phyloP scores from a whole-genome alignment of 345 rosid genomes.

The Salix purpurea region DNA sequence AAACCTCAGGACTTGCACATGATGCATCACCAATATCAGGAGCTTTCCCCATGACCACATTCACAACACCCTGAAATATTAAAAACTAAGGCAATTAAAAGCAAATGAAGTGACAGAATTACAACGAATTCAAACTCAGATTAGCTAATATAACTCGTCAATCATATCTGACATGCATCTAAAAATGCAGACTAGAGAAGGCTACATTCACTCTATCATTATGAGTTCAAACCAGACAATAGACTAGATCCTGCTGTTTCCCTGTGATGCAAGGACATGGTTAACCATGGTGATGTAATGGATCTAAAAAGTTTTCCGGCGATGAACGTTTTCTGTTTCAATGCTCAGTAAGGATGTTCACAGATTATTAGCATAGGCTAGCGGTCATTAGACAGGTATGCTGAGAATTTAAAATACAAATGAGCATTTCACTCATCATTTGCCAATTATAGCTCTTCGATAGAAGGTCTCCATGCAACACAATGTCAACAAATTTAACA shows the following conservation, averaged over 20 bases:
- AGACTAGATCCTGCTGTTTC: background rate
- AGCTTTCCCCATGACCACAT: slow-evolving; percentile 88
- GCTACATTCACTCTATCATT: background rate
- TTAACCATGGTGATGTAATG: background rate
- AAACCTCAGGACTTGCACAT: slow-evolving; percentile 74
- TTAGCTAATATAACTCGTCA: background rate
- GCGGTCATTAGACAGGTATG: background rate
- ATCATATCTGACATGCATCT: background rate
- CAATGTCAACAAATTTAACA: background rate
- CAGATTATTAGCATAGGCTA: background rate
- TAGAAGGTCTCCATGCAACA: background rate
- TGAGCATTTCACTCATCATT: background rate
- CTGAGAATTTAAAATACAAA: background rate
- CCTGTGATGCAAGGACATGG: background rate
- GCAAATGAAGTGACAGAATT: slow-evolving; percentile 1
- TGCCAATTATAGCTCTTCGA: background rate
- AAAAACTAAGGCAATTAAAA: slow-evolving; percentile 12
- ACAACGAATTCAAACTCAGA: background rate
- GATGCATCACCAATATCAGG: slow-evolving; percentile 82
- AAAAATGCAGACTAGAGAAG: background rate
- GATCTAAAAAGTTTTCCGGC: background rate
- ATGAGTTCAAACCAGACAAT: background rate
- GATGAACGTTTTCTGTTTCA: background rate
- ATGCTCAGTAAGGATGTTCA: background rate
- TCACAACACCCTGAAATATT: slow-evolving; percentile 61